These are phyloP conservation scores for Metschnikowia colocasiae DNA, from an alignment of 805 yeast genomes.

Conservation along the genomic window DNA sequence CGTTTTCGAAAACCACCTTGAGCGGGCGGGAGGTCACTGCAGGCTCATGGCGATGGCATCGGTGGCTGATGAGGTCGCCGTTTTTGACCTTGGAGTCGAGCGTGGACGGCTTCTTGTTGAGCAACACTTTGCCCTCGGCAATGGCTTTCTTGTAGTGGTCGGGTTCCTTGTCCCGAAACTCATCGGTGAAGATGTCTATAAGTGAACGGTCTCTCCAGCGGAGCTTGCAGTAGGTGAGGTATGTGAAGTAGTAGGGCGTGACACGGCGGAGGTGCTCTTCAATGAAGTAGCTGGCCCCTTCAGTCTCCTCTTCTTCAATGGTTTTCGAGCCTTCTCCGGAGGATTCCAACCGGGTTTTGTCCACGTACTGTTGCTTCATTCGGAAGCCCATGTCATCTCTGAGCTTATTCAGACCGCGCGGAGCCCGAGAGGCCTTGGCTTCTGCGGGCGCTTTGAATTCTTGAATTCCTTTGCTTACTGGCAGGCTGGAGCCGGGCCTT, in stretches of 20 bases:
- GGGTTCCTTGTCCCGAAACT: conserved; percentile 76
- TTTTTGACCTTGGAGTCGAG: conserved; percentile 65
- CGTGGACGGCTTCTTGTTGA: conserved; percentile 65
- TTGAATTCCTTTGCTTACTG: background rate
- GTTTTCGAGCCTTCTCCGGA: conserved; percentile 35
- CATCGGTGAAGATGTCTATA: conserved; percentile 75
- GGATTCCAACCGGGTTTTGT: conserved; percentile 41
- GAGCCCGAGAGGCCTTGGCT: background rate
- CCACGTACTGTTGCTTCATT: conserved; percentile 41
- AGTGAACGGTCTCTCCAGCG: conserved; percentile 88
- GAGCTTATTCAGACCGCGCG: conserved; percentile 18
- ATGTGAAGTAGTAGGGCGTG: conserved; percentile 83
- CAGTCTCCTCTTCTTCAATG: conserved; percentile 53
- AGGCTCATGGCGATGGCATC: conserved; percentile 88
- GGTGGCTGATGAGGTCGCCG: conserved; percentile 80
- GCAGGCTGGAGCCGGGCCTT: background rate
- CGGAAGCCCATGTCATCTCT: conserved; percentile 49
- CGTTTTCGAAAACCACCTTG: conserved; percentile 68
- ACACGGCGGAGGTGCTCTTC: conserved; percentile 67
- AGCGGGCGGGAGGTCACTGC: conserved; percentile 62
- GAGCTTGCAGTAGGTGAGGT: conserved; percentile 83
- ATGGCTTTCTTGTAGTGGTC: conserved; percentile 55
- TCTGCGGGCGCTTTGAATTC: background rate
- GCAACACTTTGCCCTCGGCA: conserved; percentile 61
- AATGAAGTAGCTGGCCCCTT: conserved; percentile 52